These are phyloP conservation scores for Bocquillonia castaneifolia DNA, from an alignment of 441 rosid species.

Conservation along the genomic window DNA sequence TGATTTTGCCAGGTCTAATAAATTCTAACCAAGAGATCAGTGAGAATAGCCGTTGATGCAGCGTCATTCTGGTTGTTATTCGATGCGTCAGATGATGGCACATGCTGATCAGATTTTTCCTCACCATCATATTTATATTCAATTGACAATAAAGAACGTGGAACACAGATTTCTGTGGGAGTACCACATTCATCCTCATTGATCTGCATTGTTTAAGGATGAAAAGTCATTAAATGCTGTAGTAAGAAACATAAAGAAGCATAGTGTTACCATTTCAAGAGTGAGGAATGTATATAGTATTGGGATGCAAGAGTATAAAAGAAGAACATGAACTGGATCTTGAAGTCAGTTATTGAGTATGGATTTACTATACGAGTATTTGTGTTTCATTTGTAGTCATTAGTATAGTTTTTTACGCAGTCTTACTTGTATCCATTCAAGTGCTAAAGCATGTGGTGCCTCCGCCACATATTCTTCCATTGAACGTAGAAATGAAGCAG, in stretches of 20 bases:
- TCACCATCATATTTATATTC: slow-evolving; percentile 2
- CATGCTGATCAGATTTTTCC: background rate
- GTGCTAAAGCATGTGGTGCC: slow-evolving; percentile 27
- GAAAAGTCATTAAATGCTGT: background rate
- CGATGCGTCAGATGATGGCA: slow-evolving; percentile 8
- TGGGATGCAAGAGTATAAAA: no score
- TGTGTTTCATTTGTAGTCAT: no score
- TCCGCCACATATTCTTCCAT: slow-evolving; percentile 50
- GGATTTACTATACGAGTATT: no score
- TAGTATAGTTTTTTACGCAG: background rate
- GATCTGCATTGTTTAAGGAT: slow-evolving; percentile 11
- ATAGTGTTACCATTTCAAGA: background rate
- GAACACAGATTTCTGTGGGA: background rate
- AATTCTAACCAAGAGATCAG: slow-evolving; percentile 32
- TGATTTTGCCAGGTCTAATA: background rate
- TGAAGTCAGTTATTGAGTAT: no score
- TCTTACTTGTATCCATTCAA: slow-evolving; percentile 23
- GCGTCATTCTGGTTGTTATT: slow-evolving; percentile 11
- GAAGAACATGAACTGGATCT: no score
- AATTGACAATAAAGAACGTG: background rate
- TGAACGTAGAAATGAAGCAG: slow-evolving; percentile 37
- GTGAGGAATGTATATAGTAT: no score
- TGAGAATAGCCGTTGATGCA: slow-evolving; percentile 1
- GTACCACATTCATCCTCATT: slow-evolving; percentile 12
- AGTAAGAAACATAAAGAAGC: background rate